Base-by-base conservation (phyloP, 75 land plant genomes). In the Cupressus sempervirens region DNA sequence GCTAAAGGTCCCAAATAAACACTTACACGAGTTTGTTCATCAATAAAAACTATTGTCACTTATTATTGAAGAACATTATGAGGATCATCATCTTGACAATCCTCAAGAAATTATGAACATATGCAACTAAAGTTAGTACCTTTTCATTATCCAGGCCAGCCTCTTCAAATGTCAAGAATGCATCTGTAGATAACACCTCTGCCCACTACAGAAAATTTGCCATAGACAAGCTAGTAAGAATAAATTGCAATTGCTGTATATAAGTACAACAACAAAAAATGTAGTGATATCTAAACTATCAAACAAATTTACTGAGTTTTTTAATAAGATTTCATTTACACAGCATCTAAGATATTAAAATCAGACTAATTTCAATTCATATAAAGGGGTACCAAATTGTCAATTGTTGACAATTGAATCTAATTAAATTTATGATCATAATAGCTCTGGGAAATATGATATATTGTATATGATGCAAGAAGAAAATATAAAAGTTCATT, bases 151-250 rank as follows among this genome's bases (percentile, higher is more conserved):
- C 93, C 76, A 96, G 84, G 30, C 98, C 98, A 83, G 88, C 98
- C 77, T 96, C 98, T 87, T 96, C 98, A 92, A 96, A 96, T 84
- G 98, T 96, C 0, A 94, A 94, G 84, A 93, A 96, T 40, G 98
- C 98, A 91, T 96, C 98, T 38, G 96, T 93, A 45, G 98, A 94
- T 45, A 96, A 81, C 46, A 96, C 98, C 86, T 96, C 97, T 3
- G 97, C 97, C 97, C 97, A 95, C 97, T 95, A 93, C 84, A 90
- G 35, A 82, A 9, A 79, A 45, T 79, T 79, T 45, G 52, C 35
- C 36, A 68, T 67, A 82, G 20, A 26, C 26, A 48, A 50, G 26
- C 34, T 82, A 7, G 16, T 35, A 32, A 77, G 40, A 30, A 81
- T 32, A 41, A 80, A 43, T 1, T 50, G 53, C 53, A 50, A 50